Evolutionary conservation across 441 rosid species (phyloP).

Genomic region (Gossypium gossypioides): DNA sequence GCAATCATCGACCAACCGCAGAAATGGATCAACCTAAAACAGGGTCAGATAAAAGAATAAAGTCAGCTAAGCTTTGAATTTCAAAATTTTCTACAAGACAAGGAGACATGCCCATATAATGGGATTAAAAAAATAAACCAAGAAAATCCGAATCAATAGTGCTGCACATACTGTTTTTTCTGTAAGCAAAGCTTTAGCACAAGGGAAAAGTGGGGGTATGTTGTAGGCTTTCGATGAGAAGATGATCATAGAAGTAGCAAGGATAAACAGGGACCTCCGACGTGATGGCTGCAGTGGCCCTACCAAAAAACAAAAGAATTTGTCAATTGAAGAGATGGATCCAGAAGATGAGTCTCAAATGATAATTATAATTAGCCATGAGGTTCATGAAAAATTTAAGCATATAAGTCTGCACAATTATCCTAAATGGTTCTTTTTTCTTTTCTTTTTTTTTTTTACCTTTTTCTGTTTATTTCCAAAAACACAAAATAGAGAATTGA

Average conservation of each 20-base stretch:
- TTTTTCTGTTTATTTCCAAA: not conserved
- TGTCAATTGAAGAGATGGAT: conserved; percentile 17
- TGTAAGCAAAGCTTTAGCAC: conserved; percentile 53
- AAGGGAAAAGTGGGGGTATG: conserved; percentile 49
- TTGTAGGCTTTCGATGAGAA: conserved; percentile 70
- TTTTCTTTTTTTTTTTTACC: not conserved
- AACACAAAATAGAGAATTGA: not conserved
- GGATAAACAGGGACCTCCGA: conserved; percentile 59
- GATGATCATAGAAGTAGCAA: conserved; percentile 69
- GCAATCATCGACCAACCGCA: conserved; percentile 54
- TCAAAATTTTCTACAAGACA: not conserved
- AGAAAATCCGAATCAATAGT: conserved; percentile 3
- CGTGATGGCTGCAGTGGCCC: conserved; percentile 73
- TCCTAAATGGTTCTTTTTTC: not conserved
- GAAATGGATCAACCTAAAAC: conserved; percentile 69
- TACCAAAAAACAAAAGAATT: conserved; percentile 26
- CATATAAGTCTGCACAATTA: not conserved
- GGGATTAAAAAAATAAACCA: not conserved
- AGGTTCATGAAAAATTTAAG: not conserved
- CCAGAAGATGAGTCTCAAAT: not conserved
- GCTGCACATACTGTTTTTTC: conserved; percentile 48
- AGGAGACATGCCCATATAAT: not conserved
- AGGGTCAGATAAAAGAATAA: not conserved
- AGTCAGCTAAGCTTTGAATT: not conserved
- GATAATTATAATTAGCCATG: not conserved